Evolutionary conservation across 495 filamentous ascomycete species (phyloP).

Genomic region (Aspergillus incahuasiensis): DNA sequence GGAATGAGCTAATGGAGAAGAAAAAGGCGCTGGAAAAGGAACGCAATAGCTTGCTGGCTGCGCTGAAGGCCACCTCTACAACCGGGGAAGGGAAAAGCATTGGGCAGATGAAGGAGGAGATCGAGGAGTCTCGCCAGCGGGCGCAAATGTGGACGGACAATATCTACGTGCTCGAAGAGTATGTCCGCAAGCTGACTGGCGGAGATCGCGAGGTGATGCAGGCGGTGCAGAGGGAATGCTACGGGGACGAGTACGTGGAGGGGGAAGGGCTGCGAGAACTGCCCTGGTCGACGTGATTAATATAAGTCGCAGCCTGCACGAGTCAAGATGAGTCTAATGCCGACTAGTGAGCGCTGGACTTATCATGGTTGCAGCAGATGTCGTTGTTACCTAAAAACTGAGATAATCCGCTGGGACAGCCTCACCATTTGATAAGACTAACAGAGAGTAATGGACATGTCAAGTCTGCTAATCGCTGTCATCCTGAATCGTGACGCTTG

Average conservation of each 20-base stretch:
- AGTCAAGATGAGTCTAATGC: neutral
- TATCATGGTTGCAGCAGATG: neutral
- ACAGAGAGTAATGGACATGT: neutral
- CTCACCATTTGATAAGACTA: neutral
- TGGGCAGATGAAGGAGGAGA: conserved; percentile 47
- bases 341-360: neutral
- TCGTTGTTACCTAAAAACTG: neutral
- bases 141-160: conserved; percentile 59
- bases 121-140: conserved; percentile 38
- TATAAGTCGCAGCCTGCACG: neutral
- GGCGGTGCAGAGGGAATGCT: conserved; percentile 50
- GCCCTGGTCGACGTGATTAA: conserved; percentile 2
- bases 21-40: conserved; percentile 28
- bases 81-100: conserved; percentile 49
- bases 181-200: conserved; percentile 45
- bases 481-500: neutral
- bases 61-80: conserved; percentile 21
- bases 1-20: conserved; percentile 18
- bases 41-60: conserved; percentile 20
- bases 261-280: conserved; percentile 56
- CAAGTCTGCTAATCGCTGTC: neutral
- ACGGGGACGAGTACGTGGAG: conserved; percentile 60
- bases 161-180: conserved; percentile 59
- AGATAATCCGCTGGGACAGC: neutral
- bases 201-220: conserved; percentile 50